phyloP scores from a whole-genome alignment of 2,329 filamentous ascomycete genomes.

The Ascosphaera pollenicola region DNA sequence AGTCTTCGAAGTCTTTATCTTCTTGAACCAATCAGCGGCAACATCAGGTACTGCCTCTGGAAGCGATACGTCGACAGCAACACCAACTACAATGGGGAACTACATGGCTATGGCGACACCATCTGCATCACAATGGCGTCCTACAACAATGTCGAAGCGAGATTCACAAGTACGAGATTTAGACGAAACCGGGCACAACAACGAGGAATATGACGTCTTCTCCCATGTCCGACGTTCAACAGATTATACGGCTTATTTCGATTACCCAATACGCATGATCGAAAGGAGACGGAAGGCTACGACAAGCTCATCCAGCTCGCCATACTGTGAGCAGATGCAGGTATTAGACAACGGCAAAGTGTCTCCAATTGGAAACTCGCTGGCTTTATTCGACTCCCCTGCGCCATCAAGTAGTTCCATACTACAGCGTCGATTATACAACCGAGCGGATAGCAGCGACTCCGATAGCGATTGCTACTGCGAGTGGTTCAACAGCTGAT shows the following conservation, averaged over 20 bases:
- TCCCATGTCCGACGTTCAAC: too few relatives aligned
- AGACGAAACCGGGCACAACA: too few relatives aligned
- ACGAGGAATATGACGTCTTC: too few relatives aligned
- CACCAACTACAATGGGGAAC: not conserved
- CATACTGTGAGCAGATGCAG: constrained; percentile 45
- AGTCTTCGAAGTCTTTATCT: constrained; percentile 44
- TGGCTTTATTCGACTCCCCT: constrained; percentile 8
- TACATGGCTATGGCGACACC: constrained; percentile 4
- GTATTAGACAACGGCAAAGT: constrained; percentile 30
- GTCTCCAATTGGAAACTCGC: too few relatives aligned
- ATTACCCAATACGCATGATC: constrained; percentile 13
- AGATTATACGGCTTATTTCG: too few relatives aligned
- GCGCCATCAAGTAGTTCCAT: constrained; percentile 1
- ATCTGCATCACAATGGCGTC: constrained; percentile 5
- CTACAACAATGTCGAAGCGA: constrained; percentile 7
- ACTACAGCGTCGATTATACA: too few relatives aligned
- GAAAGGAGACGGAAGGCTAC: constrained; percentile 36
- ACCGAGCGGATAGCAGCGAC: not conserved
- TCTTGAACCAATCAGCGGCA: constrained; percentile 30
- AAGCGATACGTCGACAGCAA: constrained; percentile 4
- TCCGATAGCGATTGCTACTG: constrained; percentile 4
- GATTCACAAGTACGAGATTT: not conserved
- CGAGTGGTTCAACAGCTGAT: constrained; percentile 5
- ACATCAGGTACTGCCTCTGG: constrained; percentile 4
- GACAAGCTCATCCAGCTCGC: constrained; percentile 10